Base-by-base conservation (phyloP, 768 basidiomycete genomes). In the Calocera viscosa region DNA sequence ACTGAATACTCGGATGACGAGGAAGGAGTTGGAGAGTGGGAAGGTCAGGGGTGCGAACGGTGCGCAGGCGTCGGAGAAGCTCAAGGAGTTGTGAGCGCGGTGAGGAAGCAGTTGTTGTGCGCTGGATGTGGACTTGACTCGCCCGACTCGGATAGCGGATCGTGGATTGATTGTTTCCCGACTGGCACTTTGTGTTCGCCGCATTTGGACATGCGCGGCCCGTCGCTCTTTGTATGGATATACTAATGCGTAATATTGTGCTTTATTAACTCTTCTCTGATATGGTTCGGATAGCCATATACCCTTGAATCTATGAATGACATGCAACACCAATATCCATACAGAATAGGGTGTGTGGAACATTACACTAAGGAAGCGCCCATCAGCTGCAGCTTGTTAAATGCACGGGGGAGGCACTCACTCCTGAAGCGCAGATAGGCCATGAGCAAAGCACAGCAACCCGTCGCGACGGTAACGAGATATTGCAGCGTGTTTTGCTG, bases 401-500 rank as follows among this genome's bases (percentile, higher is more conserved):
- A 38, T 5, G 7, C 8, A 5, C 5, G 43, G 19, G 8, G 43
- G 43, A 47, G 24, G 43, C 19, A 47, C 53, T 60, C 30, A 60
- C 53, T 60, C 53, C 53, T 60, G 74, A 93, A 93, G 68, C 90
- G 83, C 72, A 91, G 74, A 75, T 93, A 93, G 24, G 91, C 90
- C 89, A 93, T 90, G 53, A 93, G 79, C 49, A 93, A 77, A 24
- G 91, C 90, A 12, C 89, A 88, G 71, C 89, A 89, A 70, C 91
- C 90, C 49, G 90, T 91, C 40, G 91, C 90, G 70, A 91, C 90
- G 66, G 90, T 90, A 64, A 93, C 90, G 28, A 93, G 77, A 74
- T 92, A 92, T 75, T 93, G 90, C 69, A 93, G 76, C 12, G 91
- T 92, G 32, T 67, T 69, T 70, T 70, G 70, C 70, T 70, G 39